Conservation (phyloP, 2,329 filamentous ascomycete genomes). For the Amesomyces nigricolor region DNA sequence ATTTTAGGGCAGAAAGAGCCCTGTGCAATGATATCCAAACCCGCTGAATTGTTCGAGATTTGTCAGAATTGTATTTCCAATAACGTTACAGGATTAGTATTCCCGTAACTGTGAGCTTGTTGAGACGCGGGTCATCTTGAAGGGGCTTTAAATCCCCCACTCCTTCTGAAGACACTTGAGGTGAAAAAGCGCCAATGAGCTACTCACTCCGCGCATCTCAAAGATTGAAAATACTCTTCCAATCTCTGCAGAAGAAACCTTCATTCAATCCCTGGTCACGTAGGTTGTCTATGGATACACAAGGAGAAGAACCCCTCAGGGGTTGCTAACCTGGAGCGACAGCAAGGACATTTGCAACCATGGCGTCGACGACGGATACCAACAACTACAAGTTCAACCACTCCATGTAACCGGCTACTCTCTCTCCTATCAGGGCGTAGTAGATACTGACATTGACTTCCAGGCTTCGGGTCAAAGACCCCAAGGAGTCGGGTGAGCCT, state of each 20-base stretch:
- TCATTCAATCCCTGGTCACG: not conserved
- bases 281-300: not conserved
- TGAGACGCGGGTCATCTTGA: not conserved
- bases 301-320: not conserved
- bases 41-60: too few relatives aligned
- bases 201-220: conserved; percentile 18
- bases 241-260: conserved; percentile 10
- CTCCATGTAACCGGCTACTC: conserved; percentile 60
- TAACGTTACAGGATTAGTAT: not conserved
- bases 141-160: conserved; percentile 13
- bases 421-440: not conserved
- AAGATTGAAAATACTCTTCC: conserved; percentile 15
- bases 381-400: conserved; percentile 81
- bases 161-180: not conserved
- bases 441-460: conserved; percentile 7
- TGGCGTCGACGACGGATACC: conserved; percentile 66
- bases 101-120: not conserved
- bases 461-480: conserved; percentile 93
- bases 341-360: conserved; percentile 36
- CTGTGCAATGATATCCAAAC: too few relatives aligned
- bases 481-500: conserved; percentile 63
- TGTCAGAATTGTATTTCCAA: not conserved
- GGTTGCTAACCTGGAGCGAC: not conserved
- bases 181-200: conserved; percentile 17
- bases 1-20: too few relatives aligned